Base-by-base conservation (phyloP, 306 rosid species). In the Prunus davidiana region DNA sequence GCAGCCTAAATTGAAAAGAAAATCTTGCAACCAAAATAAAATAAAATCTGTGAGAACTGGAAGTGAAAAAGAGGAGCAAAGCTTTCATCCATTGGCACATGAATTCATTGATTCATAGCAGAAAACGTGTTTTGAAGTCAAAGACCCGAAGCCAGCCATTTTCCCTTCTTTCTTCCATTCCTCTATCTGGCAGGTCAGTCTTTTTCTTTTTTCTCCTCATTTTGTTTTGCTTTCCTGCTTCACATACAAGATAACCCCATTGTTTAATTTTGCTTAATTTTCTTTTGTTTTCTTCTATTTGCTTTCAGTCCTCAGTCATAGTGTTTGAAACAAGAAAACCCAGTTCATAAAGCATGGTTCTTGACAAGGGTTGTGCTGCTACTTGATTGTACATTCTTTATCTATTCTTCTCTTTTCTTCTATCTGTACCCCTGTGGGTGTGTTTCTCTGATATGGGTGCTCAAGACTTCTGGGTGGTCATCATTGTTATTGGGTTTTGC, bases 401-500 rank as follows among this genome's bases (percentile, higher is more conserved):
- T 38, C 9, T 38, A 1, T 38, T 38, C 43, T 38, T 38, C 28
- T 8, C 25, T 47, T 10, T 4, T 46, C 43, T 27, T 45, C 22
- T 56, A 4, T 34, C 24, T 9, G 7, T 10, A 2, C 4, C 1
- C 50, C 0, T 1, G 67, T 15, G 64, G 57, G 28, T 72, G 52
- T 43, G 54, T 6, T 32, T 71, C 55, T 72, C 25, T 22, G 28
- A 76, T 24, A 83, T 83, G 84, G 84, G 73, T 41, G 67, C 32
- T 32, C 75, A 34, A 18, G 76, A 72, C 76, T 72, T 79, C 45
- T 76, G 84, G 81, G 62, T 76, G 60, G 6, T 67, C 28, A 38
- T 80, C 28, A 13, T 83, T 67, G 68, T 83, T 64, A 2, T 75
- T 50, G 74, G 76, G 38, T 80, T 79, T 47, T 80, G 62, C 69